phyloP scores from a whole-genome alignment of 2,329 filamentous ascomycete species.

The Gnomoniopsis sp. region DNA sequence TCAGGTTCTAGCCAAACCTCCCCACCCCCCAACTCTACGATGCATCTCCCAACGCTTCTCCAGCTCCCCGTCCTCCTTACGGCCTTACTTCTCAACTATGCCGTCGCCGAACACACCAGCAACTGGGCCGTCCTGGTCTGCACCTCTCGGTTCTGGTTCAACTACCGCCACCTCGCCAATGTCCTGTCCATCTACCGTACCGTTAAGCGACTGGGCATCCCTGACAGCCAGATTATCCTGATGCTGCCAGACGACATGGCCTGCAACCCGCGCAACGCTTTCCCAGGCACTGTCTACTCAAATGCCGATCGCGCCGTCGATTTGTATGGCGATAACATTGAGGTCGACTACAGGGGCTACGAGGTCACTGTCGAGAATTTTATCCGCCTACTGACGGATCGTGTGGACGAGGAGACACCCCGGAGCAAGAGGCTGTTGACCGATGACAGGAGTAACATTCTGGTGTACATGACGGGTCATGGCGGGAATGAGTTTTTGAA shows the following conservation, averaged over 20 bases:
- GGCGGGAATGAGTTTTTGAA: conserved; percentile 97
- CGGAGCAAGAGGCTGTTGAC: conserved; percentile 90
- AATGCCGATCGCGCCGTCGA: conserved; percentile 95
- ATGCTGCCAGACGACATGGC: conserved; percentile 99
- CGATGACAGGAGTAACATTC: conserved; percentile 91
- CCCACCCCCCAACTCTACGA: conserved; percentile 25
- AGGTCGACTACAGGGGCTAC: conserved; percentile 97
- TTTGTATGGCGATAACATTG: conserved; percentile 96
- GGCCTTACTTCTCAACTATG: conserved; percentile 38
- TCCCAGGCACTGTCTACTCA: conserved; percentile 96
- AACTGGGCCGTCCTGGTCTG: conserved; percentile 99
- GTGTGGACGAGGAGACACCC: conserved; percentile 91
- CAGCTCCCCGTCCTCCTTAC: conserved; percentile 46
- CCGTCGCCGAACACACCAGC: conserved; percentile 77
- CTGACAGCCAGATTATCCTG: conserved; percentile 97
- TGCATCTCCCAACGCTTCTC: conserved; percentile 48
- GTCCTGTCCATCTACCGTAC: conserved; percentile 96
- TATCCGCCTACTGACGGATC: conserved; percentile 89
- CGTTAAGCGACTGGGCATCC: conserved; percentile 95
- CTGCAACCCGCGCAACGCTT: conserved; percentile 97
- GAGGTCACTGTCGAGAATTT: conserved; percentile 99
- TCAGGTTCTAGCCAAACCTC: not conserved
- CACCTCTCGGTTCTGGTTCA: conserved; percentile 99
- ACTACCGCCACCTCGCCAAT: conserved; percentile 97
- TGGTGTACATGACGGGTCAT: conserved; percentile 99